phyloP scores from a whole-genome alignment of 257 asterid species.

The Anisodus tanguticus region DNA sequence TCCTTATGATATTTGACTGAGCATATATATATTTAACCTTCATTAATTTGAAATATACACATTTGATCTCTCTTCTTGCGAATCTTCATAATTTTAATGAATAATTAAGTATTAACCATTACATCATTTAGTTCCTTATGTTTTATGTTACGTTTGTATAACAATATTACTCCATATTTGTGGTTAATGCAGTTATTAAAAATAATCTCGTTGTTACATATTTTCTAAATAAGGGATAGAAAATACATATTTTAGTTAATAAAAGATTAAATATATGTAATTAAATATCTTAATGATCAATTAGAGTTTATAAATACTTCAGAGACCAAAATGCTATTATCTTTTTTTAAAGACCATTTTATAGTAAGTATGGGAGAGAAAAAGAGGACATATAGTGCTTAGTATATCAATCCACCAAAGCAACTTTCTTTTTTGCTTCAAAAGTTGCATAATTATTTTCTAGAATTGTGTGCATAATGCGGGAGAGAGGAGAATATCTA shows the following conservation, averaged over 20 bases:
- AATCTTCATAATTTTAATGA: neutral
- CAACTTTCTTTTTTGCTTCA: constrained; percentile 54
- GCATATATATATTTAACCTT: neutral
- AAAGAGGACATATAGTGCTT: constrained; percentile 59
- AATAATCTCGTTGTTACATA: too few species aligned
- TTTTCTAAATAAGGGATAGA: too few species aligned
- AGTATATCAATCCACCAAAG: constrained; percentile 59
- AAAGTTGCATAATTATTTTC: constrained; percentile 77
- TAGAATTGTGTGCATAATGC: constrained; percentile 43
- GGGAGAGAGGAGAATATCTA: constrained; percentile 34
- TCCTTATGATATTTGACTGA: neutral
- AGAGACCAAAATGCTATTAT: neutral
- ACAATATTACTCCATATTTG: neutral
- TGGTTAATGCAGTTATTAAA: too few species aligned
- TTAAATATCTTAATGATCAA: neutral
- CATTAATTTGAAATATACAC: neutral
- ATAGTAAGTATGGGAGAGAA: constrained; percentile 5
- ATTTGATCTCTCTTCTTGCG: neutral
- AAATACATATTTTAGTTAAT: too few species aligned
- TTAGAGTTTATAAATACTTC: neutral
- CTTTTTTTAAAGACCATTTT: neutral
- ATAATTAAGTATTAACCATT: neutral
- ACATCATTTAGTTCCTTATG: neutral
- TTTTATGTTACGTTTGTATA: neutral
- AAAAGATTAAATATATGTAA: neutral